Evolutionary conservation across 139 green algal species (phyloP).

Genomic region (Coelastrella sp.): DNA sequence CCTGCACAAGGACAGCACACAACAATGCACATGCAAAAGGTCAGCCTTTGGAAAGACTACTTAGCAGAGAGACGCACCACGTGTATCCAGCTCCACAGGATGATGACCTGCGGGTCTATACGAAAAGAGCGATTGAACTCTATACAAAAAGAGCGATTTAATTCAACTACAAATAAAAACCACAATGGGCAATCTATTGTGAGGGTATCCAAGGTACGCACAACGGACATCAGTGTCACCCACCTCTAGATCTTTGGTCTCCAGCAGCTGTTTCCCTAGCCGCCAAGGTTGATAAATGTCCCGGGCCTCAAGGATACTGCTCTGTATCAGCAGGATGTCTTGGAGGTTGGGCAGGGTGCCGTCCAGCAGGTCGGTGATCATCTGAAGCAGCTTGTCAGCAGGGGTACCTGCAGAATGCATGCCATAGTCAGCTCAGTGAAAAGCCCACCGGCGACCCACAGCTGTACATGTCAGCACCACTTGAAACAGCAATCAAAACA

Average conservation of each 20-base stretch:
- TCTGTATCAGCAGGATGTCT: conserved; percentile 71
- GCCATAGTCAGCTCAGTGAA: not conserved
- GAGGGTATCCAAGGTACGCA: too few relatives aligned
- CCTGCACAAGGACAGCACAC: conserved; percentile 34
- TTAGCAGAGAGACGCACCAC: too few relatives aligned
- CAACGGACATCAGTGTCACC: not conserved
- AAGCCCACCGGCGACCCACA: not conserved
- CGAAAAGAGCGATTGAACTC: too few relatives aligned
- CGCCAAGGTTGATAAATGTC: conserved; percentile 69
- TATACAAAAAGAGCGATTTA: too few relatives aligned
- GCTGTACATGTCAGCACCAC: not conserved
- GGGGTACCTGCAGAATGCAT: conserved; percentile 52
- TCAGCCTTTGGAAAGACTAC: not conserved
- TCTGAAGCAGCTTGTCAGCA: conserved; percentile 71
- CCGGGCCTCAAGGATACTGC: conserved; percentile 60
- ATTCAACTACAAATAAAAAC: too few relatives aligned
- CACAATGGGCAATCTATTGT: too few relatives aligned
- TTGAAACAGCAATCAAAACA: not conserved
- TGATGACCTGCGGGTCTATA: too few relatives aligned
- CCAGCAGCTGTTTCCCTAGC: conserved; percentile 66
- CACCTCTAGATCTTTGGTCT: conserved; percentile 54
- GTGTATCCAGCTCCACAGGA: too few relatives aligned
- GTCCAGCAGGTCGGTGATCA: conserved; percentile 70
- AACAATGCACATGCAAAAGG: not conserved
- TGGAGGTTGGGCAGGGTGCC: conserved; percentile 54